Percentiles rank a stretch among this genome's conserved stretches.
Evolutionary conservation across 2,329 filamentous ascomycete genomes (phyloP).

Genomic region (Aureobasidium uvarum): DNA sequence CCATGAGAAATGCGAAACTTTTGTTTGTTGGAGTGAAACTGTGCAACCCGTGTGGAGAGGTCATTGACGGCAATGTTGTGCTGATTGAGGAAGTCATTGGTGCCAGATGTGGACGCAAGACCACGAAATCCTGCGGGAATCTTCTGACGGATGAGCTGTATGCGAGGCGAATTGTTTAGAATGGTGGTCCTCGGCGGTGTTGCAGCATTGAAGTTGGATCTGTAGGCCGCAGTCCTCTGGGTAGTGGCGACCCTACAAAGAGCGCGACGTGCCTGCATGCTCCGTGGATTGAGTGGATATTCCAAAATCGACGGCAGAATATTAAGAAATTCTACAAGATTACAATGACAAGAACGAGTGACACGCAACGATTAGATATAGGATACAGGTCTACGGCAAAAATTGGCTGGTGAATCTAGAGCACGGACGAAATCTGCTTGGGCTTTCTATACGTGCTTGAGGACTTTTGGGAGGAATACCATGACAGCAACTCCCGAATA

Average conservation of each 20-base stretch:
- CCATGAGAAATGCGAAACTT: conserved; percentile 76
- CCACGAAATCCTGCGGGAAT: neutral
- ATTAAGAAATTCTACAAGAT: neutral
- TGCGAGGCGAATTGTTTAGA: neutral
- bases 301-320: neutral
- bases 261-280: conserved; percentile 13
- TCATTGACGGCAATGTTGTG: conserved; percentile 47
- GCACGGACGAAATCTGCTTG: conserved; percentile 20
- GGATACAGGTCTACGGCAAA: conserved; percentile 1
- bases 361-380: neutral
- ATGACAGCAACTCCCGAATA: neutral
- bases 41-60: conserved; percentile 49
- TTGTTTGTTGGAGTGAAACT: conserved; percentile 53
- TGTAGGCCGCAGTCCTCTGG: neutral
- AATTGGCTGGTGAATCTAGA: conserved; percentile 6
- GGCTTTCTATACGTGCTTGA: neutral
- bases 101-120: conserved; percentile 4
- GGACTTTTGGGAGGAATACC: neutral
- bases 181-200: neutral
- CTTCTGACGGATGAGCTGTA: neutral
- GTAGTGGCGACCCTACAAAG: conserved; percentile 15
- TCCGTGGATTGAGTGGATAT: neutral
- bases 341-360: neutral
- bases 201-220: conserved; percentile 10
- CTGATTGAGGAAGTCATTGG: conserved; percentile 35